Conservation (phyloP, 306 rosid species). For the Prunus persica region DNA sequence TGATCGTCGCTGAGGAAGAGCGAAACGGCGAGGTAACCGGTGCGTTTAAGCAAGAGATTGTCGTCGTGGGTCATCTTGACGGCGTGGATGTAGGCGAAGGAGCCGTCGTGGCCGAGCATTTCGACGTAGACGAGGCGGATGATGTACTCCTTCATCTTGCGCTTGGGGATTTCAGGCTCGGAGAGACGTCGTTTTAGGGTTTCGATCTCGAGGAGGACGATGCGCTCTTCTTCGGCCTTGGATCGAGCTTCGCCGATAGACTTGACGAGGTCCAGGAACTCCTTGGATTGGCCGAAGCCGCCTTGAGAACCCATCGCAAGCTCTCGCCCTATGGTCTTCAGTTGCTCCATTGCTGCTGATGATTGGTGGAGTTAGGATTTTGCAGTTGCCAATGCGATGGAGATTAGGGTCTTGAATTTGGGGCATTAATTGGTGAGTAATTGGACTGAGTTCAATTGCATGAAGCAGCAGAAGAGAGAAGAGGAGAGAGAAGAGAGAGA, state of each 20-base stretch:
- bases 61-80: slow-evolving; percentile 95
- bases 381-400: not conserved
- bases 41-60: slow-evolving; percentile 62
- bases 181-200: slow-evolving; percentile 80
- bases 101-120: slow-evolving; percentile 95
- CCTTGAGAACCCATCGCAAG: slow-evolving; percentile 97
- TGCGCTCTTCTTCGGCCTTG: slow-evolving; percentile 90
- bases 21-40: slow-evolving; percentile 92
- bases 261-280: slow-evolving; percentile 80
- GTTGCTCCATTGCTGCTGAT: slow-evolving; percentile 60
- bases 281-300: slow-evolving; percentile 92
- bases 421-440: too few species aligned
- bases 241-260: slow-evolving; percentile 98
- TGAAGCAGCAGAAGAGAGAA: too few species aligned
- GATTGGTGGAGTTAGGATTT: not conserved
- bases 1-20: slow-evolving; percentile 79
- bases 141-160: slow-evolving; percentile 93
- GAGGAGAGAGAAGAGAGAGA: too few species aligned
- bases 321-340: slow-evolving; percentile 84
- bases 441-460: too few species aligned
- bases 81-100: slow-evolving; percentile 94
- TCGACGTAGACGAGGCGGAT: slow-evolving; percentile 88
- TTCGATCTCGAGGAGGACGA: slow-evolving; percentile 86
- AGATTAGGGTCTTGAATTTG: not conserved
- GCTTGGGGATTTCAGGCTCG: slow-evolving; percentile 85